phyloP scores from a whole-genome alignment of 192 early-diverging fungal species.

The Blastocladiella britannica region DNA sequence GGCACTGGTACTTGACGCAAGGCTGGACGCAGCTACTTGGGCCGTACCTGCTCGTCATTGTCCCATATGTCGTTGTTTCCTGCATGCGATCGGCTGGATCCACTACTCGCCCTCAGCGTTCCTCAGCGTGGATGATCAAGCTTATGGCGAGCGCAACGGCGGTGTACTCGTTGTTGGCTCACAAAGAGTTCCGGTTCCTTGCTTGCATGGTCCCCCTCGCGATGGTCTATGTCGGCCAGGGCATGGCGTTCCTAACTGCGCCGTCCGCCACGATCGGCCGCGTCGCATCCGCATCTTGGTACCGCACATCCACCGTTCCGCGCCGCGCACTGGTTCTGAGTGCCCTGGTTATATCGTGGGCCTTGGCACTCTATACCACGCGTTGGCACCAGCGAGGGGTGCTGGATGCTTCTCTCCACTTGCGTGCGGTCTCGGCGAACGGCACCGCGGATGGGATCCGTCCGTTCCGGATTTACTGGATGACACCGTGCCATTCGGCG shows the following conservation, averaged over 20 bases:
- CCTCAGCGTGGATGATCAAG: conserved; percentile 7
- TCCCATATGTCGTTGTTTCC: conserved; percentile 28
- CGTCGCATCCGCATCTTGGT: not conserved
- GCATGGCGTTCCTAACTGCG: conserved; percentile 7
- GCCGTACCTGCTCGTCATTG: conserved; percentile 48
- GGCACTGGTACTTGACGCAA: conserved; percentile 75
- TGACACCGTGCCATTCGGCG: conserved; percentile 97
- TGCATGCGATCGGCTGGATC: conserved; percentile 6
- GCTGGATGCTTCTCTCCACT: no score
- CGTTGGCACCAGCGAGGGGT: conserved; percentile 82
- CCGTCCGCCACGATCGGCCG: conserved; percentile 18
- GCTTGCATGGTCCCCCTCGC: conserved; percentile 58
- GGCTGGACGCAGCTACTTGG: conserved; percentile 59
- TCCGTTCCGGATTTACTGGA: conserved; percentile 44
- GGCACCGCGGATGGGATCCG: no score
- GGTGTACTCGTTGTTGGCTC: conserved; percentile 55
- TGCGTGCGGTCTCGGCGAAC: no score
- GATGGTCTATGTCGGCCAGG: conserved; percentile 22
- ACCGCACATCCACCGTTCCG: not conserved
- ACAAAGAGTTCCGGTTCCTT: conserved; percentile 95
- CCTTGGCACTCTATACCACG: conserved; percentile 43
- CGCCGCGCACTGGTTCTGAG: not conserved
- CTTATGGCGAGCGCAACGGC: conserved; percentile 25
- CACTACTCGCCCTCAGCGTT: conserved; percentile 4
- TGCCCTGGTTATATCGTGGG: conserved; percentile 20